Base-by-base conservation (phyloP, 2,329 filamentous ascomycete species). In the Dothideomycetes sp. region DNA sequence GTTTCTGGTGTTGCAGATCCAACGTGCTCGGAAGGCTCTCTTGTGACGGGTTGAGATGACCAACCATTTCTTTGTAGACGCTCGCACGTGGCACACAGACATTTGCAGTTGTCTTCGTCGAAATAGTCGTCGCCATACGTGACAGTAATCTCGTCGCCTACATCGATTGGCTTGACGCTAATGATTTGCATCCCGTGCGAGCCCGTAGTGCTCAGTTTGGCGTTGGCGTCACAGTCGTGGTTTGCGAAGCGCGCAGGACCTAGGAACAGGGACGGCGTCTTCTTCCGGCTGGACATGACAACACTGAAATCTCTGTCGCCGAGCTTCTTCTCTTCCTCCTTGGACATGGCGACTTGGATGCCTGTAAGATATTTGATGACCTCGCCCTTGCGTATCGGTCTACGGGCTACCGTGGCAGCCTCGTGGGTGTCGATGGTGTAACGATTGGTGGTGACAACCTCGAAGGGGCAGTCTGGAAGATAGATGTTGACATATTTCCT, bases 51-150 rank as follows among this genome's bases (percentile, higher is more conserved):
- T 15, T 15, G 33, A 9, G 7, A 18, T 10, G 28, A 35, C 93
- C 93, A 98, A 1, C 91, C 91, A 57, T 95, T 96, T 39, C 73
- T 71, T 43, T 76, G 65, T 3, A 70, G 67, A 16, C 73, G 69
- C 63, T 98, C 91, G 59, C 91, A 98, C 0, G 84, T 91, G 51
- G 74, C 73, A 60, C 91, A 98, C 1, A 98, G 68, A 57, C 91
- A 98, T 57, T 98, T 91, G 60, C 87, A 88, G 51, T 98, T 98
- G 58, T 88, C 78, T 31, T 86, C 80, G 2, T 91, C 91, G 64
- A 98, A 98, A 60, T 98, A 98, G 56, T 85, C 87, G 13, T 94
- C 87, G 17, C 89, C 87, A 54, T 98, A 98, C 0, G 82, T 89
- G 0, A 98, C 91, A 0, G 91, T 98, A 45, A 98, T 94, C 60